Base-by-base conservation (phyloP, 2,329 filamentous ascomycete species). In the Xylaria sp. region DNA sequence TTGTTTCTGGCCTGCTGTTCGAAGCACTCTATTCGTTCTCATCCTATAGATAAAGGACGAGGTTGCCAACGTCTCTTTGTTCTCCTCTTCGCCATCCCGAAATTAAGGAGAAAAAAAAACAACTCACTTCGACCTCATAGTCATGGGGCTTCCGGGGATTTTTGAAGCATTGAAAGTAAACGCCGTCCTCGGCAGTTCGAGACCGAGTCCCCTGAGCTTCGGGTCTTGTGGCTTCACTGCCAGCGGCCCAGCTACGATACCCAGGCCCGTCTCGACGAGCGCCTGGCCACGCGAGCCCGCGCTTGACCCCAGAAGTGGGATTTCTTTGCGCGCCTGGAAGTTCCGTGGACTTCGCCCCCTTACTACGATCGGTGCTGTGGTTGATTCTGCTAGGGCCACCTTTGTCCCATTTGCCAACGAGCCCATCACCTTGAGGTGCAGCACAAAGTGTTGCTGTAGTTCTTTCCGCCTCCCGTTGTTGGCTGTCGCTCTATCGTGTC, bases 391-490 rank as follows among this genome's bases (percentile, higher is more conserved):
- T 60, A 97, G 86, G 7, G 93, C 87, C 40, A 93, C 87, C 79
- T 94, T 97, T 40, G 86, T 87, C n/a, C 93, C 93, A 69, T 93
- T 96, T 0, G 93, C 88, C 59, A 98, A 83, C 0, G 93, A 96
- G 17, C 91, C 94, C 71, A 94, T 85, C 10, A 97, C 90, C 80
- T 95, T 97, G 60, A 98, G 83, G 71, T 94, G 91, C 66, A 98
- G 86, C 11, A 97, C 90, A 80, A 98, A 98, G 81, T 98, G 95
- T 78, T 98, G 95, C 78, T 98, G 95, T 54, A 98, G 87, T 79
- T 98, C 95, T 82, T 97, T 97, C 71, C 95, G 87, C 68, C 95
- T 89, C 11, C 95, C 95, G 78, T 98, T 98, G 82, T 98, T 98
- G 65, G 95, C 95, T 9, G 95, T 98, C 20, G 95, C 95, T 79